Evolutionary conservation across 495 filamentous ascomycete genomes (phyloP), one percentile per base, ranked within the genome.

Genomic region (Penicillium flavigenum): DNA sequence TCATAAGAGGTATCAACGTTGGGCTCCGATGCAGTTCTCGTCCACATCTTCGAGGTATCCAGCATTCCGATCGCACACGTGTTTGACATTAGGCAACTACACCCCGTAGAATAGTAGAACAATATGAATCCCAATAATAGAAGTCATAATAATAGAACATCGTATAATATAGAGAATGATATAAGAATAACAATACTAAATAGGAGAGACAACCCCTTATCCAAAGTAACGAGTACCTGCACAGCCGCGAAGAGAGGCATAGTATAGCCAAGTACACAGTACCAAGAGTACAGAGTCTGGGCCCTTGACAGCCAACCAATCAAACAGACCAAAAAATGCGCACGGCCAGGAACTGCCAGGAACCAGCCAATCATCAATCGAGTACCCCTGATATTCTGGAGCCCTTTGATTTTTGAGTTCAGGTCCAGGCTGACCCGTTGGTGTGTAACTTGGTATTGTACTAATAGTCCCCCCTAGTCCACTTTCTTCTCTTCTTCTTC

Each of bases 401-500:
- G 34, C 22, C 39, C 29, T 50, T 51, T n/a, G 27, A 17, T 34
- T 17, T 36, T 49, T 32, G 46, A 44, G 36, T 36, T 45, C n/a
- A 39, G 27, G 12, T n/a, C 36, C 22, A 38, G 32, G 22, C 49
- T 51, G 19, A 44, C 50, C 50, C 46, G 45, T 54, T 26, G 14
- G 29, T 43, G 51, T 45, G 42, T 31, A 34, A 38, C 48, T 43
- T n/a, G 39, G 51, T 48, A 54, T 42, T 47, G 51, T 55, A 42
- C 44, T 41, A 46, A 44, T 44, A 45, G 14, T 32, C 34, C 46
- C 50, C 60, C 61, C 43, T 57, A 64, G 63, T 62, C 54, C 46
- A 63, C 50, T 50, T 63, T 48, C 48, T 63, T 59, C 50, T 56
- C 47, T 57, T 53, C 63, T 57, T 53, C 63, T 50, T 60, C 56